Evolutionary conservation across 352 stramenopile species (phyloP).

Genomic region (Thraustotheca clavata): DNA sequence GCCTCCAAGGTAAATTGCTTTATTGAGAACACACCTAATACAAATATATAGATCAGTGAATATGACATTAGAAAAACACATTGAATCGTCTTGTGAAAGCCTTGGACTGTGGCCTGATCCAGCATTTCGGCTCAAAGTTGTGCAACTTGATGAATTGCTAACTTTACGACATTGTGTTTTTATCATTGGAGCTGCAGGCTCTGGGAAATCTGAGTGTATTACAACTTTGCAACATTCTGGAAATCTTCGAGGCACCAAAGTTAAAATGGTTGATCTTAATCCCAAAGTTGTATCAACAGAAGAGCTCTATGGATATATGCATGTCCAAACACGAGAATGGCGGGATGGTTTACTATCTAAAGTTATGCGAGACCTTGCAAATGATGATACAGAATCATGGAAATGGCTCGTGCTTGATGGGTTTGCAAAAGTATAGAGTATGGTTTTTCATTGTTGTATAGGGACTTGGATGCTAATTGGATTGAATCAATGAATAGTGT

Average conservation of each 20-base stretch:
- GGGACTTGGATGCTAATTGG: conserved; percentile 79
- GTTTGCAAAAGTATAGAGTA: background rate
- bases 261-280: conserved; percentile 79
- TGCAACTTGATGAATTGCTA: conserved; percentile 93
- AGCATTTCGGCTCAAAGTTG: conserved; percentile 89
- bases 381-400: conserved; percentile 52
- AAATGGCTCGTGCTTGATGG: conserved; percentile 97
- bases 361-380: conserved; percentile 88
- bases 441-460: background rate
- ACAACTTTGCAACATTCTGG: conserved; percentile 61
- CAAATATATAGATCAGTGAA: conserved; percentile 60
- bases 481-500: conserved; percentile 88
- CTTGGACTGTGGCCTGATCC: conserved; percentile 87
- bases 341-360: conserved; percentile 93
- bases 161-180: conserved; percentile 94
- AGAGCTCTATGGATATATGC: conserved; percentile 95
- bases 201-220: conserved; percentile 92
- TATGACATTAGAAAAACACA: conserved; percentile 82
- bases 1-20: conserved; percentile 37
- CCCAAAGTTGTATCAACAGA: conserved; percentile 94
- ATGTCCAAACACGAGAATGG: conserved; percentile 91
- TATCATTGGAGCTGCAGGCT: conserved; percentile 89
- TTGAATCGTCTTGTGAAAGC: conserved; percentile 85
- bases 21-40: background rate
- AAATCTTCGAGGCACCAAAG: conserved; percentile 35